Percentiles rank a stretch among this genome's conserved stretches.
Evolutionary conservation across 2,329 filamentous ascomycete species (phyloP).

Genomic region (Pezicula neosporulosa): DNA sequence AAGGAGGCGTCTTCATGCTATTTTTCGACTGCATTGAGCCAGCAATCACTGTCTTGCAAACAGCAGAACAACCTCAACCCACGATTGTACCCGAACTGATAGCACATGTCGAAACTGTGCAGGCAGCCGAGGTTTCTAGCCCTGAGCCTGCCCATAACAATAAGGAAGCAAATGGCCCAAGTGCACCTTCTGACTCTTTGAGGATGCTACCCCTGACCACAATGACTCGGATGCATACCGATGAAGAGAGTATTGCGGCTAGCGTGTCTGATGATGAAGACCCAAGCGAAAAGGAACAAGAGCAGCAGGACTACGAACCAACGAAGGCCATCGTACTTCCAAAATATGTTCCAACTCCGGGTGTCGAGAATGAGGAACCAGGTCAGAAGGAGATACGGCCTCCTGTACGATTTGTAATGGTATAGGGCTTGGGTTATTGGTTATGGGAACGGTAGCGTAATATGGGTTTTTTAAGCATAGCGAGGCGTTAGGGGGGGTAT

Average conservation of each 20-base stretch:
- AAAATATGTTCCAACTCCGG: conserved; percentile 17
- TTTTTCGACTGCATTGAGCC: conserved; percentile 81
- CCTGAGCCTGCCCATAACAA: too few species aligned
- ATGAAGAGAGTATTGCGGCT: conserved; percentile 15
- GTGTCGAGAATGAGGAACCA: conserved; percentile 12
- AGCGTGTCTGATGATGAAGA: conserved; percentile 20
- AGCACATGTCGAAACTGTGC: background rate
- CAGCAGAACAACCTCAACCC: background rate
- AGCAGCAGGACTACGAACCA: conserved; percentile 16
- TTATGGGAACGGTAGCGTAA: background rate
- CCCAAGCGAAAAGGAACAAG: conserved; percentile 2
- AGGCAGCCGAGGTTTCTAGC: too few species aligned
- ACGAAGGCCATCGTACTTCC: conserved; percentile 23
- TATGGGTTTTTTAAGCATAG: conserved; percentile 8
- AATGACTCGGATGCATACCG: conserved; percentile 2
- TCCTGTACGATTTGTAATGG: conserved; percentile 19
- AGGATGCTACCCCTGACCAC: conserved; percentile 7
- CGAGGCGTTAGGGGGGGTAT: conserved; percentile 8
- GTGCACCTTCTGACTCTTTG: conserved; percentile 15
- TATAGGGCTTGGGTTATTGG: conserved; percentile 8
- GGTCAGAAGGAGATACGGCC: conserved; percentile 9
- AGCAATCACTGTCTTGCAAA: conserved; percentile 3
- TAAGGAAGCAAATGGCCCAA: conserved; percentile 12
- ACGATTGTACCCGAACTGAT: background rate
- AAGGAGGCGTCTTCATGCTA: conserved; percentile 89